Evolutionary conservation across 192 early-diverging fungal genomes (phyloP).

Genomic region (Neocallimastix lanati): DNA sequence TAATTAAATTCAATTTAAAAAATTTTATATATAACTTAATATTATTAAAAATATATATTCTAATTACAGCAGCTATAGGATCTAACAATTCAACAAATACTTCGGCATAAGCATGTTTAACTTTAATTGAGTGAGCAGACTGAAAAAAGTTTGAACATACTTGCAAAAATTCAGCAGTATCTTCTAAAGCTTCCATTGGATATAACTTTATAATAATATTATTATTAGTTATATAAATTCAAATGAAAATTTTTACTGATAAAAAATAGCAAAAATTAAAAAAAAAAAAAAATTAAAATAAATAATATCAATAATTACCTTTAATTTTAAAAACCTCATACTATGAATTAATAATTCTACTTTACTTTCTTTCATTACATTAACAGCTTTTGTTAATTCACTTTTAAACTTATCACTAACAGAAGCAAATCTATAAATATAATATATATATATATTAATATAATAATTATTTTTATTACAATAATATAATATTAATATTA

Average conservation of each 20-base stretch:
- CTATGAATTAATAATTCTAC: constrained; percentile 70
- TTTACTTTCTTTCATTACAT: constrained; percentile 45
- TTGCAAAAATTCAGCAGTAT: constrained; percentile 83
- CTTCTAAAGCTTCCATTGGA: constrained; percentile 80
- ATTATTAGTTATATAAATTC: no score
- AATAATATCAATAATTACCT: constrained; percentile 23
- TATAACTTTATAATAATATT: constrained; percentile 58
- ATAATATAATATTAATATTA: no score
- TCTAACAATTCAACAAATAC: constrained; percentile 80
- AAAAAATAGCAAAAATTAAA: no score
- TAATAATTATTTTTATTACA: no score
- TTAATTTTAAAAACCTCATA: constrained; percentile 79
- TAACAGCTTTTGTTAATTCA: constrained; percentile 35
- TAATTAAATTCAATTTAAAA: no score
- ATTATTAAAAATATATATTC: no score
- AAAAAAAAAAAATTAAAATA: no score
- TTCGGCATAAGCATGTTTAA: constrained; percentile 81
- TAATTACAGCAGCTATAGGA: constrained; percentile 55
- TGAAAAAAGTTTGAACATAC: constrained; percentile 80
- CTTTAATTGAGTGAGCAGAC: constrained; percentile 44
- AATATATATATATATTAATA: neutral
- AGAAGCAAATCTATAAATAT: constrained; percentile 45
- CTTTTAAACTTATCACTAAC: constrained; percentile 87
- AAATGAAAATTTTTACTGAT: no score
- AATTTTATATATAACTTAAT: no score